These are phyloP conservation scores for Coccomyxa sp. DNA, from an alignment of 139 green algal species.

Conservation along the genomic window DNA sequence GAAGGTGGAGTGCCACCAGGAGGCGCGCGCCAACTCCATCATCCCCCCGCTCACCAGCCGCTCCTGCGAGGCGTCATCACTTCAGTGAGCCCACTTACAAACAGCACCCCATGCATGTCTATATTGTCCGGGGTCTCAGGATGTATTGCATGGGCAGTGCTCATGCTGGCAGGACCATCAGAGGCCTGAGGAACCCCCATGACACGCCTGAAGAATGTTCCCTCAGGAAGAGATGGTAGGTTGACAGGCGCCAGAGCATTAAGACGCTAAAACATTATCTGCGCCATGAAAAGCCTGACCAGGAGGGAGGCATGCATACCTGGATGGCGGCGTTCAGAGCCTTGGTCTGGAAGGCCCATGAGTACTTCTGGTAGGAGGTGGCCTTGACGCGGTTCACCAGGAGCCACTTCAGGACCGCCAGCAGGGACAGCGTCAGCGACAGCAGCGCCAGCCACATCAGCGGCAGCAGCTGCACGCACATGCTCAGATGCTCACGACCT, in stretches of 20 bases:
- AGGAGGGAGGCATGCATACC: background rate
- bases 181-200: background rate
- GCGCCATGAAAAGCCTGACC: background rate
- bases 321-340: background rate
- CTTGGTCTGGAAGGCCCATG: slow-evolving; percentile 1
- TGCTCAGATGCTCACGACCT: too few relatives aligned
- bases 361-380: background rate
- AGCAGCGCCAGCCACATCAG: background rate
- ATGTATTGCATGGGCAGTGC: too few relatives aligned
- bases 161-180: too few relatives aligned
- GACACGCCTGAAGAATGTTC: background rate
- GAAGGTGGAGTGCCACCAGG: background rate
- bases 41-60: background rate
- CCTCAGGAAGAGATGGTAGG: background rate
- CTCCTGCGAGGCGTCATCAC: too few relatives aligned
- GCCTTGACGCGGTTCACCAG: background rate
- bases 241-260: background rate
- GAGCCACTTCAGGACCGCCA: background rate
- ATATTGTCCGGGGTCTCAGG: too few relatives aligned
- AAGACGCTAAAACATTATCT: background rate
- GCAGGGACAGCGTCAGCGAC: background rate
- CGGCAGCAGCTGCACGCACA: too few relatives aligned
- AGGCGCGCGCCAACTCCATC: background rate
- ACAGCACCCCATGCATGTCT: too few relatives aligned
- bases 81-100: too few relatives aligned